phyloP scores from a whole-genome alignment of 2,329 filamentous ascomycete species.

The Talaromyces albobiverticillius region DNA sequence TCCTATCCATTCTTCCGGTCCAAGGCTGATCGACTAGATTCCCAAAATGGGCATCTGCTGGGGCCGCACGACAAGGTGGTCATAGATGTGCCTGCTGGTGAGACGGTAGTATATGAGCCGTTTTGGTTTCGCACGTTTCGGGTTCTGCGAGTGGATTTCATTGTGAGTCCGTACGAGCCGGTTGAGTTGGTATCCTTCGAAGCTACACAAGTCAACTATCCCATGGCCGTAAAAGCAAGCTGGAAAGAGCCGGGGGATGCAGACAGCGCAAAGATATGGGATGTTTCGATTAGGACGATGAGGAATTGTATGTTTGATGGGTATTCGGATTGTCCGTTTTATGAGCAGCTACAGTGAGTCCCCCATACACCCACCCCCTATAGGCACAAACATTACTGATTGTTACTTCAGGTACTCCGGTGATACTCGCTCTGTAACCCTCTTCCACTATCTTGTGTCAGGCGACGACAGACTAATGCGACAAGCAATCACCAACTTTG shows the following conservation, averaged over 20 bases:
- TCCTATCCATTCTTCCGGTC: constrained; percentile 39
- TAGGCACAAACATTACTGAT: too few species aligned
- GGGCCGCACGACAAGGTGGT: constrained; percentile 37
- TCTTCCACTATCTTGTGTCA: constrained; percentile 34
- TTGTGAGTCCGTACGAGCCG: constrained; percentile 17
- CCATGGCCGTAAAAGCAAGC: constrained; percentile 29
- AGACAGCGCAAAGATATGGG: constrained; percentile 26
- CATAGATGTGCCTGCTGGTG: constrained; percentile 20
- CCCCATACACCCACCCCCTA: too few species aligned
- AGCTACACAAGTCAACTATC: constrained; percentile 37
- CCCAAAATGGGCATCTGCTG: constrained; percentile 28
- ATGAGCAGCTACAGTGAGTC: constrained; percentile 34
- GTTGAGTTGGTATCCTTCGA: constrained; percentile 26
- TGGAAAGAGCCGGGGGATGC: constrained; percentile 19
- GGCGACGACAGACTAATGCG: constrained; percentile 31
- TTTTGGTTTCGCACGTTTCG: constrained; percentile 45
- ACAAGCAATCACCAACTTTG: constrained; percentile 32
- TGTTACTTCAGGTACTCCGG: constrained; percentile 22
- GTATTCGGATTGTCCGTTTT: constrained; percentile 36
- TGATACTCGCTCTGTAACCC: constrained; percentile 23
- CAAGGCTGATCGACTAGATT: constrained; percentile 37
- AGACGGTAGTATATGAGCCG: constrained; percentile 30
- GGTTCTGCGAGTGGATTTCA: constrained; percentile 30
- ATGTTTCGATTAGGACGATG: constrained; percentile 30
- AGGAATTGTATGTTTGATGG: constrained; percentile 36